Percentiles rank a stretch among this genome's conserved stretches.
These are phyloP conservation scores for Scheffersomyces titani DNA, from an alignment of 1,139 yeast species.

Conservation along the genomic window DNA sequence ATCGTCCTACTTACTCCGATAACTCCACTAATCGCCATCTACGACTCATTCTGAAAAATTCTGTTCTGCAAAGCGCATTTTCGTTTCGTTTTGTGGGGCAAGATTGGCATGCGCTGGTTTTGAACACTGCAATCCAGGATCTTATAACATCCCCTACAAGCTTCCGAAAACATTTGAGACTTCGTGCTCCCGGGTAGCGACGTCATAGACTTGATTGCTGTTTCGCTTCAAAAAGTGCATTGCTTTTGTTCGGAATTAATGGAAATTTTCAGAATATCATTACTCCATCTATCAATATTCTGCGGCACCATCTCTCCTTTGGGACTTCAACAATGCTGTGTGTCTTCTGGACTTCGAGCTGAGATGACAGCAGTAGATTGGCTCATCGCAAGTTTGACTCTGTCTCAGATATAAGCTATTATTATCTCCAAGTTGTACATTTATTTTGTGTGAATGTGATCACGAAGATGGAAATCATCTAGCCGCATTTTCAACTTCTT, in stretches of 20 bases:
- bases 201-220: background rate
- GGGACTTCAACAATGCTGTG: background rate
- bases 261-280: too few species aligned
- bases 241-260: background rate
- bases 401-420: background rate
- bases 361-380: background rate
- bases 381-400: background rate
- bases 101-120: background rate
- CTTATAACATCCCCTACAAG: background rate
- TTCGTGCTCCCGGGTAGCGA: background rate
- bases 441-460: background rate
- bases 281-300: background rate
- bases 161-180: background rate
- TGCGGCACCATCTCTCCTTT: background rate
- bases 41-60: background rate
- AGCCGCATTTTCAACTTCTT: background rate
- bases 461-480: background rate
- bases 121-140: background rate
- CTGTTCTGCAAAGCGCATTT: background rate
- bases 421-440: background rate
- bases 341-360: background rate
- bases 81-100: background rate
- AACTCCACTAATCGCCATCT: too few species aligned
- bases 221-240: too few species aligned
- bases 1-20: too few species aligned